Conservation (phyloP, 1,284 basidiomycete genomes). For the Microbotryomycetes sp. region DNA sequence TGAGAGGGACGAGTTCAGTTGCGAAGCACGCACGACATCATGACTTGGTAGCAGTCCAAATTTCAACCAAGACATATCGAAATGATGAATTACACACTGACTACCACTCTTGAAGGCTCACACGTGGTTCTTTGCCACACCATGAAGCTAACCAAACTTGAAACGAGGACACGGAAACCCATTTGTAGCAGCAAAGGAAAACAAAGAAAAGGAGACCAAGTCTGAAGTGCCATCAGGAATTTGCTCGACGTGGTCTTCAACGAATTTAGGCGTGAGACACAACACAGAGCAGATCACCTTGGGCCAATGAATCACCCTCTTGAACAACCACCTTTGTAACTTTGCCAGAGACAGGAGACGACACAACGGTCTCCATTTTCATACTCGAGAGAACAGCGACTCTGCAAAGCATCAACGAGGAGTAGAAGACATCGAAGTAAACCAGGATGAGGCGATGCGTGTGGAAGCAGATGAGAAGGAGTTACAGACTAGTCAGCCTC, state of each 20-base stretch:
- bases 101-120: no score
- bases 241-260: background rate
- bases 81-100: no score
- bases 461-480: background rate
- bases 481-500: background rate
- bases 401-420: slow-evolving; percentile 16
- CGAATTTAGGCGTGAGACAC: slow-evolving; percentile 58
- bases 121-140: no score
- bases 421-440: no score
- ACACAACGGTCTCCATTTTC: slow-evolving; percentile 98
- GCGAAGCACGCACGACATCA: no score
- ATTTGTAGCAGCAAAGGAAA: background rate
- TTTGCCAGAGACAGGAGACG: slow-evolving; percentile 89
- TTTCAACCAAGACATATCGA: no score
- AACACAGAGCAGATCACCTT: slow-evolving; percentile 78
- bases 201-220: background rate
- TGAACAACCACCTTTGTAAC: slow-evolving; percentile 84
- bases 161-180: no score
- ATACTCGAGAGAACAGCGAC: slow-evolving; percentile 71
- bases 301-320: slow-evolving; percentile 63
- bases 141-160: no score
- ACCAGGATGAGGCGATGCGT: no score
- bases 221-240: background rate
- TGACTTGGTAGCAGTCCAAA: no score
- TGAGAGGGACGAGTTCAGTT: no score